Base-by-base conservation (phyloP, 306 rosid genomes). In the Trifolium pratense region DNA sequence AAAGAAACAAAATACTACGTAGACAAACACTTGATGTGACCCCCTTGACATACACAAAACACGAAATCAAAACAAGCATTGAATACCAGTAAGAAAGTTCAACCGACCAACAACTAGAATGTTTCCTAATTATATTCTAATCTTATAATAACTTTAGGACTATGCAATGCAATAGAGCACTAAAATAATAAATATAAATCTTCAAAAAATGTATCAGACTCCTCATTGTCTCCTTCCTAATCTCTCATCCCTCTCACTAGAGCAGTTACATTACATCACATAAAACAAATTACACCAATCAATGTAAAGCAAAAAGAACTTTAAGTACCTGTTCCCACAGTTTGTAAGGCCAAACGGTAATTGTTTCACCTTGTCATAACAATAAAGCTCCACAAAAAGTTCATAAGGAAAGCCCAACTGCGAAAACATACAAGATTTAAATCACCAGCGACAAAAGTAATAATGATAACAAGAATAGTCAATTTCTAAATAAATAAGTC, bases 281-380 rank as follows among this genome's bases (percentile, higher is more conserved):
- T 20, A 36, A 53, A 68, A 76, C 58, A 39, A 67, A 49, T 32
- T 18, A 74, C 12, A 52, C 42, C 59, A 75, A 79, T 66, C 60
- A 6, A 60, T 68, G 16, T 55, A 15, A 71, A 75, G 74, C 67
- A 40, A 40, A 51, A 75, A 75, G 32, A 77, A 65, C 70, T 76
- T 66, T 36, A 67, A 26, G 75, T 81, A 90, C 96, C 93, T 90
- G 87, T 90, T 90, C 59, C 96, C 96, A 75, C 89, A 86, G 78
- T 90, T 90, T 70, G 77, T 71, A 45, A 90, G 91, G 78, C 96
- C 96, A 76, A 90, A 90, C 46, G 93, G 93, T 46, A 52, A 74
- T 66, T 86, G 84, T 55, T 85, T 84, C 85, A 80, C 77, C 83
- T 79, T 85, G 82, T 90, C 82, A 78, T 65, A 61, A 65, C 87